A percentile compares a stretch with the other conserved stretches of the same genome.
Conservation (phyloP, 31 red algal species). For the Bonnemaisonia californica region DNA sequence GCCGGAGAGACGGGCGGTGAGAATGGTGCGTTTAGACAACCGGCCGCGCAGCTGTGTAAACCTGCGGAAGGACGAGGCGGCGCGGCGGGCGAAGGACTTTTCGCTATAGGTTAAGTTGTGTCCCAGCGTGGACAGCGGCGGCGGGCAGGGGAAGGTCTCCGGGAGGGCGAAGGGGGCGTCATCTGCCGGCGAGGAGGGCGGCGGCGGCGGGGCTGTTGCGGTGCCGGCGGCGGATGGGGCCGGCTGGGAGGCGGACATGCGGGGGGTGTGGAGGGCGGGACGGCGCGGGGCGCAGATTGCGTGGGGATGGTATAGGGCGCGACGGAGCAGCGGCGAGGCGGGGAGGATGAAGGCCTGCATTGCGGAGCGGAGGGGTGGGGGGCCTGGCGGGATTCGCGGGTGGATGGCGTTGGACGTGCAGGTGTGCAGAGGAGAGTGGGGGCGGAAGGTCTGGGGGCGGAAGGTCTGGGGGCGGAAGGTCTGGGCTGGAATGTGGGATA, state of each 20-base stretch:
- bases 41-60: slow-evolving; percentile 51
- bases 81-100: slow-evolving; percentile 19
- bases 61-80: slow-evolving; percentile 43
- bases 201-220: background rate
- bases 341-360: slow-evolving; percentile 10
- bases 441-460: background rate
- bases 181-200: background rate
- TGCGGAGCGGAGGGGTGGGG: background rate
- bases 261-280: background rate
- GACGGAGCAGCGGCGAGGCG: background rate
- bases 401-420: background rate
- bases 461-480: background rate
- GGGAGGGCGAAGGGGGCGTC: slow-evolving; percentile 39
- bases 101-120: slow-evolving; percentile 54
- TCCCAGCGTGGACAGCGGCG: slow-evolving; percentile 49
- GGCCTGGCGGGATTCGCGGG: background rate
- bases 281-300: background rate
- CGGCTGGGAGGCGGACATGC: background rate
- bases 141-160: slow-evolving; percentile 41
- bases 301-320: background rate
- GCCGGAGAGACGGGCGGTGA: slow-evolving; percentile 46
- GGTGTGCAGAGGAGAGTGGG: background rate
- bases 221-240: background rate
- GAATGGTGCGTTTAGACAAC: slow-evolving; percentile 37
- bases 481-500: background rate